Evolutionary conservation across 352 stramenopile genomes (phyloP), one percentile per base, ranked within the genome.

Genomic region (Pythium brassicae): DNA sequence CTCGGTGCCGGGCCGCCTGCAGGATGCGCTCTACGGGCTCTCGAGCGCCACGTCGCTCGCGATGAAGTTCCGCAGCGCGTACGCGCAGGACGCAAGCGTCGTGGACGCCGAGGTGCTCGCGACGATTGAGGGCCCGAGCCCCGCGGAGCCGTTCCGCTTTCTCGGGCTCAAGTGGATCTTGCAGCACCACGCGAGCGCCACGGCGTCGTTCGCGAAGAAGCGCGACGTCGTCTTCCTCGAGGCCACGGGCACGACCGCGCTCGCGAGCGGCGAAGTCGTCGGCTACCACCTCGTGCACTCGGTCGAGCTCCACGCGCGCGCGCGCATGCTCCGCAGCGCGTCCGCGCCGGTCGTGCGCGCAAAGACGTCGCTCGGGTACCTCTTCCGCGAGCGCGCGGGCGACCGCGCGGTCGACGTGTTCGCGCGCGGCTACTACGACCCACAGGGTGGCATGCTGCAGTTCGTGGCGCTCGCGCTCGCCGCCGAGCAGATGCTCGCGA

Each of bases 221-320:
- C 61, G 79, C 55, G 79, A 89, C 59, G 75, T 87, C 55, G 71
- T 89, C 32, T 89, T 81, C 51, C 55, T 89, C 40, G 79, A 89
- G 59, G 54, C 74, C 53, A 83, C 75, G n/a, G 79, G 79, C 29
- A 69, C 66, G 15, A 86, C 83, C 23, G 77, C 66, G 0, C 56
- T 75, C 15, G 49, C 66, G 14, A 77, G 69, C 40, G 76, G 76
- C n/a, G 73, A 88, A 15, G 55, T 62, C 20, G 64, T 89, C 0
- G 79, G 76, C 10, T 89, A 77, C 55, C 67, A 83, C 44, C 57
- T 89, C 32, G 73, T 78, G 29, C 76, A 89, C 63, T 87, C 76
- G 15, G 68, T 89, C 34, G 59, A 56, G 40, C 59, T 87, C 29
- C 52, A 55, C 72, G 76, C 1, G 60, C 78, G 50, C 62, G 75